Conservation (phyloP, 169 alveolate species). For the Theileria equi region DNA sequence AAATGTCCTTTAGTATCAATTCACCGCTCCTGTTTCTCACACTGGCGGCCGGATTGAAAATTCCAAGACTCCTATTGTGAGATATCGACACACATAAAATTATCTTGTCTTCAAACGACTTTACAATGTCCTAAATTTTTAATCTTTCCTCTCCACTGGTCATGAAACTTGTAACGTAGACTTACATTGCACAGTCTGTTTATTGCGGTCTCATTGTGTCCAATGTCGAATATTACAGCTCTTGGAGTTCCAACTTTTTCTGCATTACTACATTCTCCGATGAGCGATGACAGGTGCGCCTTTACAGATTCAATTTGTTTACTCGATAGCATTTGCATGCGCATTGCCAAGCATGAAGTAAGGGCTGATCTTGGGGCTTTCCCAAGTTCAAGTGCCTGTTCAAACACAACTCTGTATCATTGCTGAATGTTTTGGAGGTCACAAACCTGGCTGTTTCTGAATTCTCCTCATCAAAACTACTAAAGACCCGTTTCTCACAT, state of each 20-base stretch:
- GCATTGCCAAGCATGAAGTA: conserved; percentile 49
- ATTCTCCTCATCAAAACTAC: conserved; percentile 58
- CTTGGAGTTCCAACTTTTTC: conserved; percentile 23
- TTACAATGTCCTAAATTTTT: conserved; percentile 5
- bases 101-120: neutral
- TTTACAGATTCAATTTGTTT: conserved; percentile 22
- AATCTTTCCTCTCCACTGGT: too few species aligned
- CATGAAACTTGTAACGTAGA: neutral
- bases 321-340: conserved; percentile 70
- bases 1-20: neutral
- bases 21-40: neutral
- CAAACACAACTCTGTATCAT: conserved; percentile 28
- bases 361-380: conserved; percentile 33
- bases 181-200: conserved; percentile 71
- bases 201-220: conserved; percentile 84
- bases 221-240: conserved; percentile 81
- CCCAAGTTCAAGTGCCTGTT: conserved; percentile 5
- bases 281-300: neutral
- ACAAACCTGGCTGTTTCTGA: conserved; percentile 68
- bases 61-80: conserved; percentile 2
- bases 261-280: neutral
- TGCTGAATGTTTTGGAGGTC: conserved; percentile 23
- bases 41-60: conserved; percentile 8
- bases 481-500: conserved; percentile 32
- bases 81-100: conserved; percentile 11